Evolutionary conservation across 495 filamentous ascomycete species (phyloP).

Genomic region (Aspergillus sclerotioniger): DNA sequence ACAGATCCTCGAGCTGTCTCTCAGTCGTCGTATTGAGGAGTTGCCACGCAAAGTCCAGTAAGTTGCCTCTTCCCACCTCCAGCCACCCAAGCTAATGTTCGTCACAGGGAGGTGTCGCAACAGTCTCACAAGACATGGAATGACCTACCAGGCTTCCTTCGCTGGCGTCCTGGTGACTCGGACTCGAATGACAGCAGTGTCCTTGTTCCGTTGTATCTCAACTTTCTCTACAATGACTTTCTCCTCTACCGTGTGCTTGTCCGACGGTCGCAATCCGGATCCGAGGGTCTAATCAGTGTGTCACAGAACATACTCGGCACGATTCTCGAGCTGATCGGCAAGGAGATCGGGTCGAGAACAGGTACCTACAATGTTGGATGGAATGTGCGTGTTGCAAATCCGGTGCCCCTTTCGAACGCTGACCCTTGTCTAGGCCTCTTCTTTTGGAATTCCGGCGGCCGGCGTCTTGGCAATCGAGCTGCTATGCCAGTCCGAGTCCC

Average conservation of each 20-base stretch:
- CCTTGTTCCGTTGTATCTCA: slow-evolving; percentile 27
- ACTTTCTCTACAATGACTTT: slow-evolving; percentile 53
- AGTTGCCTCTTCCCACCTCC: background rate
- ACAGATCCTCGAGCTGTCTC: slow-evolving; percentile 53
- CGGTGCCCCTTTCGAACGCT: background rate
- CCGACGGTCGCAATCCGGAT: slow-evolving; percentile 36
- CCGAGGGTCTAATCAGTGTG: slow-evolving; percentile 2
- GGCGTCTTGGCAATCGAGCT: slow-evolving; percentile 57
- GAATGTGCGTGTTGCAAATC: background rate
- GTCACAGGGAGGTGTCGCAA: slow-evolving; percentile 12
- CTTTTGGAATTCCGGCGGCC: slow-evolving; percentile 49
- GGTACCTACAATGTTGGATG: background rate
- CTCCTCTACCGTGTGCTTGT: slow-evolving; percentile 37
- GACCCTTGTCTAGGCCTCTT: slow-evolving; percentile 28
- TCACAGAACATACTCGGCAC: slow-evolving; percentile 5
- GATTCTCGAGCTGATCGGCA: slow-evolving; percentile 2
- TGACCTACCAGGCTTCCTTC: slow-evolving; percentile 20
- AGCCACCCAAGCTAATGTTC: background rate
- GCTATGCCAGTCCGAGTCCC: slow-evolving; percentile 25
- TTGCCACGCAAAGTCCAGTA: slow-evolving; percentile 22
- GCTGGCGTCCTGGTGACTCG: slow-evolving; percentile 14
- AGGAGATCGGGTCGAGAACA: background rate
- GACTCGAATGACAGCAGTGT: background rate
- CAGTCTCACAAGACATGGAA: slow-evolving; percentile 14
- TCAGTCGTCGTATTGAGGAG: slow-evolving; percentile 33